Evolutionary conservation across 192 early-diverging fungal genomes (phyloP).

Genomic region (Mortierella hygrophila): DNA sequence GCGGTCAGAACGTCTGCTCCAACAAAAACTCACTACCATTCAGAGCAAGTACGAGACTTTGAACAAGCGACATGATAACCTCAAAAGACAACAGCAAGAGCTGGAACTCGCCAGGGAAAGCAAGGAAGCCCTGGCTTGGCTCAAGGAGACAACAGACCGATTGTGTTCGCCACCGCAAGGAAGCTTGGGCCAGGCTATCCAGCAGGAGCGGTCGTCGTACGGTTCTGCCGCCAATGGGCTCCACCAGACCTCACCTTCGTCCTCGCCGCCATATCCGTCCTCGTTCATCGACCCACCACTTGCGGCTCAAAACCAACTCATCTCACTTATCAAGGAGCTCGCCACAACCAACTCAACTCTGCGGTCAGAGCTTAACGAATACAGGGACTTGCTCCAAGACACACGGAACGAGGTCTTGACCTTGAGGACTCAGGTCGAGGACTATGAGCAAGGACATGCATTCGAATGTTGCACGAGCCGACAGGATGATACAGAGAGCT

Average conservation of each 20-base stretch:
- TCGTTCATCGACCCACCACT: constrained; percentile 56
- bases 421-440: constrained; percentile 60
- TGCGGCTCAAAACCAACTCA: constrained; percentile 62
- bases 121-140: constrained; percentile 50
- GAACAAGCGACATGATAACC: constrained; percentile 42
- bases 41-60: constrained; percentile 48
- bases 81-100: constrained; percentile 48
- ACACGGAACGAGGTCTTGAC: constrained; percentile 58
- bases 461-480: constrained; percentile 38
- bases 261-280: constrained; percentile 47
- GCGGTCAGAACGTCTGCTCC: constrained; percentile 31
- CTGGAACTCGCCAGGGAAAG: constrained; percentile 51
- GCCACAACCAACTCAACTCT: constrained; percentile 66
- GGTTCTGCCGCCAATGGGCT: constrained; percentile 24
- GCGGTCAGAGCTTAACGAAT: constrained; percentile 61
- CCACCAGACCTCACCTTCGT: constrained; percentile 34
- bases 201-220: constrained; percentile 27
- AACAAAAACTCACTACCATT: constrained; percentile 23
- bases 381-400: constrained; percentile 61
- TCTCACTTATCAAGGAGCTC: constrained; percentile 66
- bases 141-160: constrained; percentile 50
- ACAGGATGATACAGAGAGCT: constrained; percentile 23
- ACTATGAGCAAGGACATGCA: constrained; percentile 56
- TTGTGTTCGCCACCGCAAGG: constrained; percentile 45
- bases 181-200: constrained; percentile 20